Conservation (phyloP, 2,329 filamentous ascomycete genomes). For the Alternaria ethzedia region DNA sequence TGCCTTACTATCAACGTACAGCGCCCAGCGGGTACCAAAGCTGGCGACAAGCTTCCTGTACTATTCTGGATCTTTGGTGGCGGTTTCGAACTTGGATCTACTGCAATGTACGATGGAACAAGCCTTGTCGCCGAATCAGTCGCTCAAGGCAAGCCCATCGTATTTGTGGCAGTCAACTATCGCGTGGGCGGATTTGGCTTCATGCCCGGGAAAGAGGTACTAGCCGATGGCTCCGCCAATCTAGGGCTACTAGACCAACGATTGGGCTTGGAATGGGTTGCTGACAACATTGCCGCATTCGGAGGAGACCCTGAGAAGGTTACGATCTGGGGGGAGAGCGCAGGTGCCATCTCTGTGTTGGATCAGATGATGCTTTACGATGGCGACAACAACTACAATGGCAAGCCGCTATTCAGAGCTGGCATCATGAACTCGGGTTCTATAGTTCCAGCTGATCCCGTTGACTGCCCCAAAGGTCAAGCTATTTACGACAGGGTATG, state of each 20-base stretch:
- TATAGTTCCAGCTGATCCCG: slow-evolving; percentile 53
- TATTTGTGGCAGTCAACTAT: slow-evolving; percentile 82
- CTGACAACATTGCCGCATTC: slow-evolving; percentile 77
- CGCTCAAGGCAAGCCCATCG: slow-evolving; percentile 65
- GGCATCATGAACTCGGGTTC: slow-evolving; percentile 70
- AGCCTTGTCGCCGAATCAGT: slow-evolving; percentile 52
- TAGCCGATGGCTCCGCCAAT: slow-evolving; percentile 71
- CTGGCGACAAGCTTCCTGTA: slow-evolving; percentile 52
- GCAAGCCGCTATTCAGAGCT: slow-evolving; percentile 74
- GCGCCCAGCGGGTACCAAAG: slow-evolving; percentile 47
- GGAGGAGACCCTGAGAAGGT: slow-evolving; percentile 81
- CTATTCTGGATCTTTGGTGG: slow-evolving; percentile 59
- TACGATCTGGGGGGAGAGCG: slow-evolving; percentile 75
- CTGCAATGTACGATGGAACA: slow-evolving; percentile 51
- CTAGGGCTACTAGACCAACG: slow-evolving; percentile 76
- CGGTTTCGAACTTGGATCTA: slow-evolving; percentile 47
- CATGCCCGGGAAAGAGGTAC: slow-evolving; percentile 70
- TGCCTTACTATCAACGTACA: slow-evolving; percentile 54
- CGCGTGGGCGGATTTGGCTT: slow-evolving; percentile 78
- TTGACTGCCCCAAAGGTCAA: slow-evolving; percentile 72
- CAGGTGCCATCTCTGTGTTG: slow-evolving; percentile 69
- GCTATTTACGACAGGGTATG: slow-evolving; percentile 58
- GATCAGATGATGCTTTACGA: slow-evolving; percentile 78
- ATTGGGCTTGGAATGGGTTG: slow-evolving; percentile 75
- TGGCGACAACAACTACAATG: slow-evolving; percentile 76